Conservation (phyloP, 495 filamentous ascomycete species). For the Penicillium antarcticum region DNA sequence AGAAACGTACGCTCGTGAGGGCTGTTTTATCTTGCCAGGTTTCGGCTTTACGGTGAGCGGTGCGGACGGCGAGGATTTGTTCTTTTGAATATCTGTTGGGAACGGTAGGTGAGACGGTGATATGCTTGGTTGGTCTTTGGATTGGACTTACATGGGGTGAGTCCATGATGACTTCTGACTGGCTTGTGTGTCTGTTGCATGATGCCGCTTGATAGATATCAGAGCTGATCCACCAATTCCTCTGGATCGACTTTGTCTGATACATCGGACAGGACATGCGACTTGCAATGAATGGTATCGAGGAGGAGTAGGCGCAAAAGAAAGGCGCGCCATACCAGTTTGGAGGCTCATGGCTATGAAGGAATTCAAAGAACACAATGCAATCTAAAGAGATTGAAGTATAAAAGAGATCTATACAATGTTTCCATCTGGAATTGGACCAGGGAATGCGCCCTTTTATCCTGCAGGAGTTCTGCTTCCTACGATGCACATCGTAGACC, state of each 20-base stretch:
- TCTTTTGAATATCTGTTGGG: slow-evolving; percentile 3
- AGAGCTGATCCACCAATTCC: neutral
- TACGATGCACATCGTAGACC: slow-evolving; percentile 16
- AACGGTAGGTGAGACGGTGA: neutral
- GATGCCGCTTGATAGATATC: neutral
- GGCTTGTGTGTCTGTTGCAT: neutral
- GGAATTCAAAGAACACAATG: neutral
- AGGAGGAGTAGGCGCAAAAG: neutral
- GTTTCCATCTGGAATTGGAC: neutral
- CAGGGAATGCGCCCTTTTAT: neutral
- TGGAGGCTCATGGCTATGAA: neutral
- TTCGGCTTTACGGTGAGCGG: slow-evolving; percentile 57
- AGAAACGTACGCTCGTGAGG: slow-evolving; percentile 47
- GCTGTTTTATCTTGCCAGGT: slow-evolving; percentile 59
- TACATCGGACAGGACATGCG: neutral
- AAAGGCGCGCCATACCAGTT: neutral
- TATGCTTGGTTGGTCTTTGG: neutral
- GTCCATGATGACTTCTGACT: slow-evolving; percentile 9
- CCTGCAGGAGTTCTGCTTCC: slow-evolving; percentile 1
- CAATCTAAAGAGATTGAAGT: neutral
- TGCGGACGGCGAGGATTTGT: slow-evolving; percentile 53
- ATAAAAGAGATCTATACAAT: neutral
- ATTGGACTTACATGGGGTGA: slow-evolving; percentile 5
- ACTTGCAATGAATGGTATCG: neutral
- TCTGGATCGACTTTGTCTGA: neutral